These are phyloP conservation scores for Penicillium fuscoglaucum DNA, from an alignment of 2,329 filamentous ascomycete genomes.

Conservation along the genomic window DNA sequence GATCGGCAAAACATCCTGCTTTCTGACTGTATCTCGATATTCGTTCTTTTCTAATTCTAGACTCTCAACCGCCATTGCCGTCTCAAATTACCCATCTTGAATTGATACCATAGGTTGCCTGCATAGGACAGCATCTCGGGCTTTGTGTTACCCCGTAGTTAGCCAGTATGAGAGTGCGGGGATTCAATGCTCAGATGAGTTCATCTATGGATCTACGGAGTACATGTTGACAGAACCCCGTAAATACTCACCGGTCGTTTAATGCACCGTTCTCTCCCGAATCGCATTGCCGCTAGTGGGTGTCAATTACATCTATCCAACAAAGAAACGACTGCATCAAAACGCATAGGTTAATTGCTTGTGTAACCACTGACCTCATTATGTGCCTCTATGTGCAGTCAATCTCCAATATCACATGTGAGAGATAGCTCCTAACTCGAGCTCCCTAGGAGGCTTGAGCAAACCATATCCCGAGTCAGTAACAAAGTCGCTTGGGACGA, in stretches of 20 bases:
- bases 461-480: background rate
- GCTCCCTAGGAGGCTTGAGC: background rate
- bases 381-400: background rate
- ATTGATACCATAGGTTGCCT: background rate
- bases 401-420: conserved; percentile 3
- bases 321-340: background rate
- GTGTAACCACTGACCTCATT: conserved; percentile 2
- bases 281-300: background rate
- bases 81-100: background rate
- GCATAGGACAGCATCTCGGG: background rate
- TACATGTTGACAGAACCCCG: background rate
- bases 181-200: conserved; percentile 10
- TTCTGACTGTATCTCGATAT: background rate
- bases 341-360: conserved; percentile 1
- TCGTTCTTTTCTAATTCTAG: conserved; percentile 1
- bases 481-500: background rate
- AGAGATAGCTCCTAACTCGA: background rate
- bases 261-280: conserved; percentile 12
- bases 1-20: conserved; percentile 6
- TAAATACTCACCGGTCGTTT: conserved; percentile 17
- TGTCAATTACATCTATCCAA: background rate
- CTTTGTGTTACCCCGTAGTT: conserved; percentile 4
- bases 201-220: conserved; percentile 8
- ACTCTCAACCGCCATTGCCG: conserved; percentile 6
- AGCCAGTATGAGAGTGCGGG: background rate